A percentile compares a stretch with the other conserved stretches of the same genome.
Evolutionary conservation across 2,329 filamentous ascomycete species (phyloP).

Genomic region (Penicillium aurantiogriseum): DNA sequence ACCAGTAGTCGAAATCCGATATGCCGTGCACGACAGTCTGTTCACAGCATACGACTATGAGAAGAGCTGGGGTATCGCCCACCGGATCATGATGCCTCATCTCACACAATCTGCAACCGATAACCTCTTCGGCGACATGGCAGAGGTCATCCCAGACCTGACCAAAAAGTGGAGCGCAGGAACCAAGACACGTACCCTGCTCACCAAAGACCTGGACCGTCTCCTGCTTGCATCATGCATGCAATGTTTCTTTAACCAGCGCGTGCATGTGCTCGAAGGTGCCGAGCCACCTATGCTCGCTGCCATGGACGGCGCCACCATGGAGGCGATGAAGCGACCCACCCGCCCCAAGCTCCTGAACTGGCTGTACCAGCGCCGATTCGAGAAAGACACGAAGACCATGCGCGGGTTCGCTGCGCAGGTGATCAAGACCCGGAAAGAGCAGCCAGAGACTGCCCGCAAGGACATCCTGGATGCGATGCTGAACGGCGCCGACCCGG

Average conservation of each 20-base stretch:
- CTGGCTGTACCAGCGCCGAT: constrained; percentile 53
- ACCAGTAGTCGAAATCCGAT: constrained; percentile 56
- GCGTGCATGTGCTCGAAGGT: constrained; percentile 47
- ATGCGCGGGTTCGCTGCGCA: constrained; percentile 57
- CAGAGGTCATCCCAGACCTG: constrained; percentile 48
- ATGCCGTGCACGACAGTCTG: constrained; percentile 63
- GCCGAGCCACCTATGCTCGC: constrained; percentile 50
- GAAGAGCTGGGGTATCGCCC: constrained; percentile 63
- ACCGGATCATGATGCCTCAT: constrained; percentile 45
- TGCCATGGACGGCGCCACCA: constrained; percentile 56
- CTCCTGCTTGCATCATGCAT: constrained; percentile 53
- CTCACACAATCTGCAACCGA: constrained; percentile 44
- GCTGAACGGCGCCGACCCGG: constrained; percentile 57
- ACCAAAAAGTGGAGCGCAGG: constrained; percentile 49
- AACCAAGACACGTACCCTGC: constrained; percentile 37
- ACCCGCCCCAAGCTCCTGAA: constrained; percentile 53
- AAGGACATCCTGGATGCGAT: constrained; percentile 61
- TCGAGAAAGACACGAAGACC: constrained; percentile 51
- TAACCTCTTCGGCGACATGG: constrained; percentile 48
- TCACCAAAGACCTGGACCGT: constrained; percentile 52
- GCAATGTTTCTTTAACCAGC: constrained; percentile 50
- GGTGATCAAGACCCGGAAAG: constrained; percentile 54
- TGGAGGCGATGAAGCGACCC: constrained; percentile 56
- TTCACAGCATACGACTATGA: constrained; percentile 58
- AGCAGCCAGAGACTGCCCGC: constrained; percentile 49